phyloP scores from a whole-genome alignment of 1,139 yeast species.

The Candida glucosophila region DNA sequence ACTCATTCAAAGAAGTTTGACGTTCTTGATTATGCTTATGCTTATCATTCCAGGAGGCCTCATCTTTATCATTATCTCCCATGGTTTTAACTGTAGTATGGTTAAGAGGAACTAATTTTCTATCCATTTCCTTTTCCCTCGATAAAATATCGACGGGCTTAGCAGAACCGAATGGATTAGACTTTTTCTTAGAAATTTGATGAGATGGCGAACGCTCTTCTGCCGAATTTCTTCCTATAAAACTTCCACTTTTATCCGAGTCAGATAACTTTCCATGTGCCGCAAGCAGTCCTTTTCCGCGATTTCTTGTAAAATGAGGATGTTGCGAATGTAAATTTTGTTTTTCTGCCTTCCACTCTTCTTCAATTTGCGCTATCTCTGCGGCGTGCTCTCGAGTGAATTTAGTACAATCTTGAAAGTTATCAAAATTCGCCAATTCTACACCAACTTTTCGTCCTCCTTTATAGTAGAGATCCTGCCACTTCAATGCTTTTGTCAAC shows the following conservation, averaged over 20 bases:
- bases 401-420: slow-evolving; percentile 37
- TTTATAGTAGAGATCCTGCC: slow-evolving; percentile 37
- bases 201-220: slow-evolving; percentile 1
- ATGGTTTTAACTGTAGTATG: slow-evolving; percentile 51
- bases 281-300: no score
- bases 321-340: slow-evolving; percentile 8
- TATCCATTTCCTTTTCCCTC: slow-evolving; percentile 33
- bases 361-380: slow-evolving; percentile 23
- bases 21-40: no score
- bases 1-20: no score
- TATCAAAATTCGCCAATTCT: slow-evolving; percentile 40
- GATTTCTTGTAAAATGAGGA: background rate
- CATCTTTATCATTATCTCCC: slow-evolving; percentile 14
- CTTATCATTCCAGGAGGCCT: background rate
- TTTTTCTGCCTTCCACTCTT: slow-evolving; percentile 20
- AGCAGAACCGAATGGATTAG: slow-evolving; percentile 40
- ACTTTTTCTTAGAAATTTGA: slow-evolving; percentile 19
- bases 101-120: slow-evolving; percentile 41
- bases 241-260: background rate
- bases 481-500: slow-evolving; percentile 34
- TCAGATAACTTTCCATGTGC: background rate
- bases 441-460: slow-evolving; percentile 33
- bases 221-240: slow-evolving; percentile 1
- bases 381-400: slow-evolving; percentile 29
- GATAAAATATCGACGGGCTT: slow-evolving; percentile 38